Conservation (phyloP, 176 grass and related monocot genomes). For the Phyllostachys edulis region DNA sequence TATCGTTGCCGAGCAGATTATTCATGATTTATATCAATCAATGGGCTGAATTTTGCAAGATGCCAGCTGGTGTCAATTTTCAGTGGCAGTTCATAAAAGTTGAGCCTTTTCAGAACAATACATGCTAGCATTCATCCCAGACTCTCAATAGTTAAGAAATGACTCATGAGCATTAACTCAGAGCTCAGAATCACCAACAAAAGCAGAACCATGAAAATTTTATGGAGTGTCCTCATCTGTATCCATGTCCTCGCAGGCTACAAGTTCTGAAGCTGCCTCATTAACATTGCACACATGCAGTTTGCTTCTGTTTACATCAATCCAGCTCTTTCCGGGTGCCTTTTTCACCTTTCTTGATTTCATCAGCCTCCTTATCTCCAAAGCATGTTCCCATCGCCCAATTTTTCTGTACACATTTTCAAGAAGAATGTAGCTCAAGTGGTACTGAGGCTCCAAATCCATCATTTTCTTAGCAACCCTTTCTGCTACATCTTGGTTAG, state of each 20-base stretch:
- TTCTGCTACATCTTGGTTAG: slow-evolving; percentile 56
- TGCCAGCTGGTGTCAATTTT: slow-evolving; percentile 20
- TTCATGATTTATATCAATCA: neutral
- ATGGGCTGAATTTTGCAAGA: slow-evolving; percentile 1
- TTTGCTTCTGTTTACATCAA: slow-evolving; percentile 48
- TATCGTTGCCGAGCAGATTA: neutral
- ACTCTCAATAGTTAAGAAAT: neutral
- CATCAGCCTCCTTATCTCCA: slow-evolving; percentile 72
- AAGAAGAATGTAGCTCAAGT: slow-evolving; percentile 86
- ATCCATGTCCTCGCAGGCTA: slow-evolving; percentile 16
- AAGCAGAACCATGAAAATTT: slow-evolving; percentile 18
- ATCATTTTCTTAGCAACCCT: slow-evolving; percentile 85
- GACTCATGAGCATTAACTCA: slow-evolving; percentile 34
- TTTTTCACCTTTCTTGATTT: slow-evolving; percentile 60
- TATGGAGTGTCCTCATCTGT: slow-evolving; percentile 19
- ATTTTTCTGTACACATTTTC: slow-evolving; percentile 81
- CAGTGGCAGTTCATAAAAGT: slow-evolving; percentile 18
- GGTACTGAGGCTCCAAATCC: slow-evolving; percentile 61
- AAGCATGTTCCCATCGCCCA: slow-evolving; percentile 73
- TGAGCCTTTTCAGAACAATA: slow-evolving; percentile 7
- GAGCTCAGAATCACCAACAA: slow-evolving; percentile 17
- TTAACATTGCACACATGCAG: slow-evolving; percentile 1
- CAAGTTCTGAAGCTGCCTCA: neutral
- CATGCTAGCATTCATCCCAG: slow-evolving; percentile 11
- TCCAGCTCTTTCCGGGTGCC: slow-evolving; percentile 63